These are phyloP conservation scores for Geotrichum phurueaensis DNA, from an alignment of 1,139 yeast species.

Conservation along the genomic window DNA sequence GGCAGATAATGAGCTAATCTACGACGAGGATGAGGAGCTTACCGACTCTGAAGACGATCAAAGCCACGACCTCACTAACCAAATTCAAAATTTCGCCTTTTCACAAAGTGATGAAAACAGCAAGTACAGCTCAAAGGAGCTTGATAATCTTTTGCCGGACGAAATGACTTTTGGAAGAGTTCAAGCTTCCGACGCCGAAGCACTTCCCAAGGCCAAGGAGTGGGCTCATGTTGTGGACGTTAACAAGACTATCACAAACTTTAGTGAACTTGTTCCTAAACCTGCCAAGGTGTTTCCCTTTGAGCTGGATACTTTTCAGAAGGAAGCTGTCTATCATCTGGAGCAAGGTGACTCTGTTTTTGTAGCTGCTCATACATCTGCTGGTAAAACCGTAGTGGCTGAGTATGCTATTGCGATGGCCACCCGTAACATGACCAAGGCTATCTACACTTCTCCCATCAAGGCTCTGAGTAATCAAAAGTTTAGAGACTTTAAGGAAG, in stretches of 20 bases:
- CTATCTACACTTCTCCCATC: constrained; percentile 94
- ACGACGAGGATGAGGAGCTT: constrained; percentile 21
- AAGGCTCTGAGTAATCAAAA: constrained; percentile 95
- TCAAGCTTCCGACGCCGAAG: constrained; percentile 20
- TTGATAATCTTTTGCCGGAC: constrained; percentile 73
- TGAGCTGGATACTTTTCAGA: constrained; percentile 89
- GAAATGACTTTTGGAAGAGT: constrained; percentile 48
- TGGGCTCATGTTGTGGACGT: constrained; percentile 97
- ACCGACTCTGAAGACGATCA: constrained; percentile 15
- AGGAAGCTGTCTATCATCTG: constrained; percentile 91
- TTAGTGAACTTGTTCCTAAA: constrained; percentile 79
- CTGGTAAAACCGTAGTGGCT: constrained; percentile 98
- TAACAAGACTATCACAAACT: constrained; percentile 75
- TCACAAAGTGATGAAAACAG: constrained; percentile 7
- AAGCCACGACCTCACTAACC: constrained; percentile 2
- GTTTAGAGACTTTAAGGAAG: constrained; percentile 85
- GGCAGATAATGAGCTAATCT: constrained; percentile 19
- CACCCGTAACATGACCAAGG: constrained; percentile 81
- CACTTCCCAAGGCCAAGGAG: constrained; percentile 42
- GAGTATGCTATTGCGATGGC: constrained; percentile 98
- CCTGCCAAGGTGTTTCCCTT: constrained; percentile 94
- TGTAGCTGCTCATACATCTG: constrained; percentile 98
- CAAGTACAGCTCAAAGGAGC: constrained; percentile 37
- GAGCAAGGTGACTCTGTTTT: constrained; percentile 97
- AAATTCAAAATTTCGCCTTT: constrained; percentile 8